These are phyloP conservation scores for Fomitopsis betulina DNA, from an alignment of 1,284 basidiomycete genomes.

Conservation along the genomic window DNA sequence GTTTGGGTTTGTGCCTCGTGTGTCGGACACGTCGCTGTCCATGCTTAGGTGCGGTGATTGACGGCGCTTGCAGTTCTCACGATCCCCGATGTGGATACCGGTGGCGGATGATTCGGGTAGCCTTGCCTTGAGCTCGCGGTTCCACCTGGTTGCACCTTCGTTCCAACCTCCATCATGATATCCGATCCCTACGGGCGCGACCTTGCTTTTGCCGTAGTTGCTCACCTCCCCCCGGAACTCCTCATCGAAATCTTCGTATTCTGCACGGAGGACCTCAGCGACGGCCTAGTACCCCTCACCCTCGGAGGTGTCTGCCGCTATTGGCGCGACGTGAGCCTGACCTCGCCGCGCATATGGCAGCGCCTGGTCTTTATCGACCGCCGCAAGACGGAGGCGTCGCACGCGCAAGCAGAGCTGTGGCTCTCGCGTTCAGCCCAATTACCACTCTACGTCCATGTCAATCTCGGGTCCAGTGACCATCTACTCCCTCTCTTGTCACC, in stretches of 20 bases:
- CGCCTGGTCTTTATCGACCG: constrained; percentile 44
- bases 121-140: neutral
- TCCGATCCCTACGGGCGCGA: neutral
- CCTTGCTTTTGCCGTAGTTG: constrained; percentile 14
- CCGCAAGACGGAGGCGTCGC: constrained; percentile 33
- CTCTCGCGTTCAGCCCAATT: constrained; percentile 45
- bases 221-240: constrained; percentile 52
- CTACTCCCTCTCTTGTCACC: constrained; percentile 61
- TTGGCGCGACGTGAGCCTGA: constrained; percentile 38
- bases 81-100: neutral
- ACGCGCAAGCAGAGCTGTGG: constrained; percentile 49
- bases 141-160: neutral
- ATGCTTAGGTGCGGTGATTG: neutral
- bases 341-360: constrained; percentile 58
- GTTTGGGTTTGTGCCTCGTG: neutral
- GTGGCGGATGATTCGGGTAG: neutral
- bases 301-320: constrained; percentile 46
- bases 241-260: constrained; percentile 56
- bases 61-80: neutral
- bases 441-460: constrained; percentile 48
- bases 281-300: constrained; percentile 40
- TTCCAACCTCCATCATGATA: constrained; percentile 1
- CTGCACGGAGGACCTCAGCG: constrained; percentile 30
- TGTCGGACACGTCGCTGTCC: neutral
- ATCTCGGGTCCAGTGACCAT: constrained; percentile 43